These are phyloP conservation scores for Phlebiopsis flavidoalba DNA, from an alignment of 768 basidiomycete species.

Conservation along the genomic window DNA sequence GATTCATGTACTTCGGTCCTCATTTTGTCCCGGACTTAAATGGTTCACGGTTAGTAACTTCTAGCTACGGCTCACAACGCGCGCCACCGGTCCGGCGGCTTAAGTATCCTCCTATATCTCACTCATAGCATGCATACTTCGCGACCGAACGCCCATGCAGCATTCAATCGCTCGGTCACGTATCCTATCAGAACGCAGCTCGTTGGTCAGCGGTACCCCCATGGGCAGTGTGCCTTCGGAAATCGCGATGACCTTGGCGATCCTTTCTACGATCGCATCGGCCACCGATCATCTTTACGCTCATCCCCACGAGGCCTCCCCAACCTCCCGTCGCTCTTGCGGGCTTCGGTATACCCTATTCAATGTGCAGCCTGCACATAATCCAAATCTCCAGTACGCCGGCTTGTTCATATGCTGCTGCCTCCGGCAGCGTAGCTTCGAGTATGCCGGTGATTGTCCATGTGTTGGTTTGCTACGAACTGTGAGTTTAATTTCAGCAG, in stretches of 20 bases:
- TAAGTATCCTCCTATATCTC: too few relatives aligned
- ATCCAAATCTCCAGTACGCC: constrained; percentile 14
- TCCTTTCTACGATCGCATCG: constrained; percentile 12
- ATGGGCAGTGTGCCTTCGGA: constrained; percentile 19
- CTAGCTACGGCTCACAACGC: too few relatives aligned
- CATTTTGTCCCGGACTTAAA: constrained; percentile 25
- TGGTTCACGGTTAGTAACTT: constrained; percentile 20
- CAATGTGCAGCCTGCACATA: constrained; percentile 12
- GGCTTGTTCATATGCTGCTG: constrained; percentile 18
- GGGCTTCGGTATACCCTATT: constrained; percentile 17
- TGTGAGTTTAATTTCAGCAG: constrained; percentile 4
- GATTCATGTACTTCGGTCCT: constrained; percentile 29
- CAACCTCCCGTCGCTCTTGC: constrained; percentile 11
- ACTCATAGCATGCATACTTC: too few relatives aligned
- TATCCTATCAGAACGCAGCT: constrained; percentile 19
- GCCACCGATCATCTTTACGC: constrained; percentile 17
- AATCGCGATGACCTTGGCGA: constrained; percentile 15
- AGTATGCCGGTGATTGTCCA: constrained; percentile 19
- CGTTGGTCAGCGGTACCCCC: constrained; percentile 23
- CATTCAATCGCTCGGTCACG: constrained; percentile 14
- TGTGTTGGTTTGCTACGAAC: constrained; percentile 20
- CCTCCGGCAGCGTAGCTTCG: constrained; percentile 14
- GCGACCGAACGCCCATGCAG: constrained; percentile 16
- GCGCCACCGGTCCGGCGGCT: too few relatives aligned
- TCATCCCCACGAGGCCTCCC: constrained; percentile 12